Percentiles rank a stretch among this genome's conserved stretches.
Evolutionary conservation across 176 grass and related monocot species (phyloP).

Genomic region (Raddia distichophylla): DNA sequence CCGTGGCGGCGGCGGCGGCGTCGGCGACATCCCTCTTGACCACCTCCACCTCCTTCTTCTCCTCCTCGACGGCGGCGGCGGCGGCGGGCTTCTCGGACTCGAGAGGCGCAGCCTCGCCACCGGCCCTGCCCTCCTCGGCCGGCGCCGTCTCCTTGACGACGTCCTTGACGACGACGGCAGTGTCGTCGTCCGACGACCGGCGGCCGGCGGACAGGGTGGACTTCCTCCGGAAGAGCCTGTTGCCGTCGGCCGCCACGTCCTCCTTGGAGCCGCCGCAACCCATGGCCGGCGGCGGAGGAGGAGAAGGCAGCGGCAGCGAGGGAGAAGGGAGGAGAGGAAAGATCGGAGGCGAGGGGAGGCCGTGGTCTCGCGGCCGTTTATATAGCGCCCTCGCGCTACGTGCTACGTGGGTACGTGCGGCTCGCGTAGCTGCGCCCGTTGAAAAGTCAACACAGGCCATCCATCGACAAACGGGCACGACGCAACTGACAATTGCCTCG

Average conservation of each 20-base stretch:
- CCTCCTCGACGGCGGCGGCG: not conserved
- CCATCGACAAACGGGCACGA: not conserved
- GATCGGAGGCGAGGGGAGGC: conserved; percentile 35
- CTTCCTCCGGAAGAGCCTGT: conserved; percentile 58
- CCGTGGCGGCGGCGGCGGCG: not conserved
- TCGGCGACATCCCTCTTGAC: conserved; percentile 9
- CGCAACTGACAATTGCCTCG: not conserved
- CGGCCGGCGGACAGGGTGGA: conserved; percentile 43
- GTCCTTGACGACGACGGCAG: conserved; percentile 26
- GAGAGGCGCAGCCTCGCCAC: not conserved
- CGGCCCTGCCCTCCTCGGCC: not conserved
- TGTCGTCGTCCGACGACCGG: not conserved
- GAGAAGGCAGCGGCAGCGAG: not conserved
- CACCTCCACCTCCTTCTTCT: not conserved
- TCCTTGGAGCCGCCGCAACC: conserved; percentile 91
- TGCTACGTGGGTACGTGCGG: not conserved
- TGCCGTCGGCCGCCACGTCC: conserved; percentile 66
- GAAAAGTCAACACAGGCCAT: conserved; percentile 10
- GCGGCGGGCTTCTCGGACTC: conserved; percentile 14
- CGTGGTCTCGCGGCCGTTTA: conserved; percentile 8
- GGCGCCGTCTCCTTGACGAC: not conserved
- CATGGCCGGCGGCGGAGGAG: conserved; percentile 48
- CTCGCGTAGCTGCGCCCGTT: not conserved
- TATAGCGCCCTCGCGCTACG: conserved; percentile 11
- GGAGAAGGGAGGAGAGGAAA: conserved; percentile 5